phyloP scores from a whole-genome alignment of 2,329 filamentous ascomycete species.

The Lachnellula suecica region DNA sequence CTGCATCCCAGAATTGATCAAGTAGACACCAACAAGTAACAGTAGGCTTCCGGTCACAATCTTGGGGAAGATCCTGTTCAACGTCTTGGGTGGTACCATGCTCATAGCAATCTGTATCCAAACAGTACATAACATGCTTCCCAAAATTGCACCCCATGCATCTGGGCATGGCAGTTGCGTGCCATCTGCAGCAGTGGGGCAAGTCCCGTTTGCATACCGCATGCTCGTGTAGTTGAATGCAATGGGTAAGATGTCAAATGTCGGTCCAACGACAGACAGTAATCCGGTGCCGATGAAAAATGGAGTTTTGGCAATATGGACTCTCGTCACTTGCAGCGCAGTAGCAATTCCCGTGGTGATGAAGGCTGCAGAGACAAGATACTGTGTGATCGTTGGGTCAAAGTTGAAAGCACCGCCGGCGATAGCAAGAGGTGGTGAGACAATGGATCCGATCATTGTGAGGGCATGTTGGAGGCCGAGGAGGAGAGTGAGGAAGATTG shows the following conservation, averaged over 20 bases:
- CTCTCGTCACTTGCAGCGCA: constrained; percentile 63
- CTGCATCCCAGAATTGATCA: constrained; percentile 62
- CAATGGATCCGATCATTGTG: constrained; percentile 60
- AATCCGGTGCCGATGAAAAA: constrained; percentile 66
- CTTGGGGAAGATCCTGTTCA: constrained; percentile 66
- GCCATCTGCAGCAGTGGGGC: constrained; percentile 54
- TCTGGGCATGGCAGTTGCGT: constrained; percentile 60
- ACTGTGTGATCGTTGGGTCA: constrained; percentile 51
- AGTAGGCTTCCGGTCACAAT: constrained; percentile 68
- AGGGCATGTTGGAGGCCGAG: constrained; percentile 70
- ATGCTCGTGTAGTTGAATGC: constrained; percentile 60
- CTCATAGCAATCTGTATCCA: constrained; percentile 62
- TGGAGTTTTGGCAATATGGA: constrained; percentile 61
- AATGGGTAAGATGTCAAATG: constrained; percentile 66
- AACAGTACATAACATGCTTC: constrained; percentile 48
- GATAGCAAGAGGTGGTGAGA: constrained; percentile 63
- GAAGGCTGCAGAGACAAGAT: constrained; percentile 67
- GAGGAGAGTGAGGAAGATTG: constrained; percentile 63
- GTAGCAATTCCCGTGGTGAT: constrained; percentile 67
- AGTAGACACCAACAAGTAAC: constrained; percentile 63
- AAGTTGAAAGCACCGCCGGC: constrained; percentile 58
- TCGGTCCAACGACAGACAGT: constrained; percentile 67
- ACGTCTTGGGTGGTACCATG: constrained; percentile 58
- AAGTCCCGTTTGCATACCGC: constrained; percentile 65
- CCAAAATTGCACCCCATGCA: constrained; percentile 65